Base-by-base conservation (phyloP, 1,284 basidiomycete genomes). In the Moniliophthora roreri region DNA sequence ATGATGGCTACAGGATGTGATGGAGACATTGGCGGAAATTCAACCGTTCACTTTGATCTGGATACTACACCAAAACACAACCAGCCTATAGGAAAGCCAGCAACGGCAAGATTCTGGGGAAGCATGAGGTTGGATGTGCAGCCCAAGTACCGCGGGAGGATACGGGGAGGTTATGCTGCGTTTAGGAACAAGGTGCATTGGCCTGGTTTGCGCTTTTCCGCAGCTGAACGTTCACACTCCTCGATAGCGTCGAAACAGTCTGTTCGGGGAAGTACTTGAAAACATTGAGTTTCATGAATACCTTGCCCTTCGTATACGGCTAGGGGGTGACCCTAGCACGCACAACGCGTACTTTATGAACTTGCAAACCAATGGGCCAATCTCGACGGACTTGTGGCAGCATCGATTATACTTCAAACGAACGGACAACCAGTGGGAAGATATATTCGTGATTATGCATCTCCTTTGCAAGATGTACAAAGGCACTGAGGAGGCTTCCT, bases 261-360 rank as follows among this genome's bases (percentile, higher is more conserved):
- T 96, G 28, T 95, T 95, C 58, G 92, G 94, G 18, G 84, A 89
- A 56, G 69, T 91, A 53, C 81, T 79, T 3, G 91, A 95, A 66
- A 91, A 95, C 69, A 84, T 91, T 24, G 87, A 88, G 20, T 77
- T 81, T 39, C 88, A 95, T 63, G 79, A 82, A 16, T 95, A 86
- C 67, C 78, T 96, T 11, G 84, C 87, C 0, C 70, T 96, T 45
- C 85, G 92, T 3, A 73, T 95, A 2, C 84, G 90, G 24, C 78
- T 83, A 32, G 80, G 76, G 1, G 89, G 90, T 0, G 84, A 91
- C 55, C 80, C 82, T 15, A 75, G 79, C 41, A 89, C 87, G 15
- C 79, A 82, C 55, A 84, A 83, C 60, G 89, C 89, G 6, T 93
- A 92, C 70, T 93, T 89, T 62, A 90, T 93, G 54, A 96, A 96